A percentile compares a stretch with the other conserved stretches of the same genome.
phyloP scores from a whole-genome alignment of 495 filamentous ascomycete genomes.

The Trichoderma erinaceum region DNA sequence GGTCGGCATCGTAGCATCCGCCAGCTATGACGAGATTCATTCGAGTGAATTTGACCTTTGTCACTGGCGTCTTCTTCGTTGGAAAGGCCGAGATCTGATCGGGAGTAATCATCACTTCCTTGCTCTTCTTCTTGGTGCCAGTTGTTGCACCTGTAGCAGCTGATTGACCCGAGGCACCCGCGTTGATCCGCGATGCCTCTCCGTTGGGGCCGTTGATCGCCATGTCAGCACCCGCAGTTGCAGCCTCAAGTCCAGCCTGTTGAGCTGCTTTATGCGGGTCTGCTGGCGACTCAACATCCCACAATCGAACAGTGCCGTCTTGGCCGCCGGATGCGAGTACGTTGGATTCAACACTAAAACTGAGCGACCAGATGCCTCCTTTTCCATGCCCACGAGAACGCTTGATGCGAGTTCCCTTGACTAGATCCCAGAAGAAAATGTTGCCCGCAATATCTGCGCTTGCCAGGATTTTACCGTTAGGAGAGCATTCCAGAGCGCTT shows the following conservation, averaged over 20 bases:
- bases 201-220: constrained; percentile 44
- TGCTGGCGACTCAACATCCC: constrained; percentile 71
- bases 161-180: background rate
- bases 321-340: constrained; percentile 83
- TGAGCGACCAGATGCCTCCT: constrained; percentile 87
- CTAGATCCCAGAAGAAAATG: constrained; percentile 91
- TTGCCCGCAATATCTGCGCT: constrained; percentile 78
- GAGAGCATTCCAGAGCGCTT: constrained; percentile 74
- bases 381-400: constrained; percentile 90
- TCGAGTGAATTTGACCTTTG: constrained; percentile 86
- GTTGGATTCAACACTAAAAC: constrained; percentile 83
- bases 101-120: constrained; percentile 81
- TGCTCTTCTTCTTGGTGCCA: constrained; percentile 70
- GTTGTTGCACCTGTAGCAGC: constrained; percentile 29
- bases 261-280: constrained; percentile 36
- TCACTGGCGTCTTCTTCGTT: constrained; percentile 91
- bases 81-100: constrained; percentile 92
- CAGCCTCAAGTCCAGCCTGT: constrained; percentile 35
- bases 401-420: constrained; percentile 74
- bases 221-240: constrained; percentile 44
- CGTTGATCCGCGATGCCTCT: constrained; percentile 10
- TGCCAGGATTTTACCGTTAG: constrained; percentile 79
- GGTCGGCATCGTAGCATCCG: constrained; percentile 62
- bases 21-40: constrained; percentile 89
- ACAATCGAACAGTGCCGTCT: constrained; percentile 88